Base-by-base conservation (phyloP, 257 asterid species). In the Dorcoceras hygrometricum region DNA sequence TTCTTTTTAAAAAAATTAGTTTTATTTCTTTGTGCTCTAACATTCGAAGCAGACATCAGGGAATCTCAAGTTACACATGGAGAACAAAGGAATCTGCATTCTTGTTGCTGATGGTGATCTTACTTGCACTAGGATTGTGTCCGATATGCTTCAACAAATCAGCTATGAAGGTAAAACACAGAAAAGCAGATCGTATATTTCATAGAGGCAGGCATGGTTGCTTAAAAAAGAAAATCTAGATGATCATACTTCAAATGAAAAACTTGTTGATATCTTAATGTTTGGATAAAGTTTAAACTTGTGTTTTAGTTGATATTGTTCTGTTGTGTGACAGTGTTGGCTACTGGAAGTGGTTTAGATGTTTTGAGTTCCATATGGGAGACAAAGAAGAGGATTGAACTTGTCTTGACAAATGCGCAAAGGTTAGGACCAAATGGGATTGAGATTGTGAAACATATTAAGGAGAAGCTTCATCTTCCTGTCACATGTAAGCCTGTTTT, bases 401-500 rank as follows among this genome's bases (percentile, higher is more conserved):
- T 81, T 62, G 86, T 88, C 63, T 67, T 88, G 6, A 87, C 94
- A 23, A 88, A 88, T 75, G 71, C 71, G 36, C 81, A 86, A 24
- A 77, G 82, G 69, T 67, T 84, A 39, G 78, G 75, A 50, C 48
- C 71, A 23, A 69, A 79, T 18, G 84, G 78, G 43, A 25, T 24
- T 0, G 71, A 66, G 22, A 76, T 86, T 16, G 66, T 82, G 19
- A 53, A 71, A 29, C 63, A 69, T 64, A 71, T 86, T 51, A 57
- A 74, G 66, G 54, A 73, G 22, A 78, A 62, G 36, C 51, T 82
- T 27, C 57, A 81, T 31, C 66, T 81, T 50, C 81, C 72, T 3
- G 70, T 76, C 67, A 23, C 66, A 18, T 65, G 96, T 90, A 79
- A 81, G 96, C 75, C 7, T 24, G 8, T 16, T 23, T 54, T 18